Percentiles rank a stretch among this genome's conserved stretches.
Evolutionary conservation across 352 stramenopile species (phyloP).

Genomic region (Saprolegnia parasitica): DNA sequence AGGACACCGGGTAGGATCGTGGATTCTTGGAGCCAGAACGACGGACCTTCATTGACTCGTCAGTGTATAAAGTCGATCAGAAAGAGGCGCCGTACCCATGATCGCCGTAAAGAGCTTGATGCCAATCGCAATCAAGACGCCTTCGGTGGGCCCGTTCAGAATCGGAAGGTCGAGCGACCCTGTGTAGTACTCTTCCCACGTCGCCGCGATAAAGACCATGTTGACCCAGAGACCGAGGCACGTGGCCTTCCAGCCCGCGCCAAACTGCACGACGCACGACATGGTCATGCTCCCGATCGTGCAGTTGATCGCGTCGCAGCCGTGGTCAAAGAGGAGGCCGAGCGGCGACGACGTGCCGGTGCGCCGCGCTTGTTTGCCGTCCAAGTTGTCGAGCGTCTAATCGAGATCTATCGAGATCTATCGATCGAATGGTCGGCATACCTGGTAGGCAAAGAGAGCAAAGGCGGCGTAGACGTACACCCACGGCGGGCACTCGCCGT

Average conservation of each 20-base stretch:
- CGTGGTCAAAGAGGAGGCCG: slow-evolving; percentile 81
- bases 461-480: slow-evolving; percentile 52
- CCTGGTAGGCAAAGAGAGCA: slow-evolving; percentile 69
- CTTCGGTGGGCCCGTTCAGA: slow-evolving; percentile 96
- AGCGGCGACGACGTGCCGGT: slow-evolving; percentile 76
- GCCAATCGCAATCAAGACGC: slow-evolving; percentile 84
- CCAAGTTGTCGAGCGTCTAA: slow-evolving; percentile 76
- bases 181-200: slow-evolving; percentile 93
- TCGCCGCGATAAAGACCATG: slow-evolving; percentile 82
- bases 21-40: slow-evolving; percentile 66
- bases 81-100: slow-evolving; percentile 27
- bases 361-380: slow-evolving; percentile 75
- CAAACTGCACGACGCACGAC: slow-evolving; percentile 67
- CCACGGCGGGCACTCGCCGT: slow-evolving; percentile 65
- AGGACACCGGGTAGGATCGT: slow-evolving; percentile 53
- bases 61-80: neutral
- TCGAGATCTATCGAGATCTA: neutral
- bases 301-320: slow-evolving; percentile 78
- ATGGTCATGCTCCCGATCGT: slow-evolving; percentile 80
- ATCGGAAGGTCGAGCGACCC: slow-evolving; percentile 91
- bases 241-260: slow-evolving; percentile 73
- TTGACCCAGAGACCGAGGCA: slow-evolving; percentile 68
- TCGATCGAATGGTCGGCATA: neutral
- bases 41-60: slow-evolving; percentile 39
- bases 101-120: slow-evolving; percentile 70